Conservation (phyloP, 2,329 filamentous ascomycete species). For the Grosmannia penicillata region DNA sequence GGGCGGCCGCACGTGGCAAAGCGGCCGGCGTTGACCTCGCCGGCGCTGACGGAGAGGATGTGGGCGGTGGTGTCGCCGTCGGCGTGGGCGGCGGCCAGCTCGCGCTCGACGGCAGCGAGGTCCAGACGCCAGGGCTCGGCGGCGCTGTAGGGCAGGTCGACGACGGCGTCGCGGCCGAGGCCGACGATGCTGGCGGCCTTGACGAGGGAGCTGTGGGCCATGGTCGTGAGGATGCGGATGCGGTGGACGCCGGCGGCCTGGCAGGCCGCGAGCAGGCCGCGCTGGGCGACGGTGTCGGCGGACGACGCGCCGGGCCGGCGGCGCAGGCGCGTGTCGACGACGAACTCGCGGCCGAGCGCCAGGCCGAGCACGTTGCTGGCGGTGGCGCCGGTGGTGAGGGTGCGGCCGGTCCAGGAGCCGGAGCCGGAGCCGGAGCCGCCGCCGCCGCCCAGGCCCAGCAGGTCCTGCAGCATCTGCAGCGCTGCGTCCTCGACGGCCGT, state of each 20-base stretch:
- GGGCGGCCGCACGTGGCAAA: conserved; percentile 48
- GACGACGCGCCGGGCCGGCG: background rate
- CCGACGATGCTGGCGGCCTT: conserved; percentile 78
- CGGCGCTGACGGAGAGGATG: conserved; percentile 68
- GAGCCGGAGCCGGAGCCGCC: too few relatives aligned
- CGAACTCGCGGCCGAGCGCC: conserved; percentile 48
- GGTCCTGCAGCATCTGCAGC: conserved; percentile 50
- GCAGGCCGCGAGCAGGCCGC: conserved; percentile 56
- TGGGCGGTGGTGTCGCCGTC: conserved; percentile 42
- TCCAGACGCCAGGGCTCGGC: conserved; percentile 56
- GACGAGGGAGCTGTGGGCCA: conserved; percentile 67
- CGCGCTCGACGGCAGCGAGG: conserved; percentile 45
- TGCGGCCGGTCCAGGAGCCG: conserved; percentile 40
- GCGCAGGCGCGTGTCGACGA: conserved; percentile 28
- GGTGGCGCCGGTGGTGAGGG: conserved; percentile 49
- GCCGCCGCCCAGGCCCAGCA: conserved; percentile 41
- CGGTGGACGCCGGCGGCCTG: conserved; percentile 44
- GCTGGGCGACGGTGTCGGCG: conserved; percentile 12
- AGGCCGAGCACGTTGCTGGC: conserved; percentile 70
- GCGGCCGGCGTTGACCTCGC: conserved; percentile 80
- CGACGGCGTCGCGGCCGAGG: conserved; percentile 55
- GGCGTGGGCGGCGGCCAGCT: conserved; percentile 28
- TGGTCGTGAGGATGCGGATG: conserved; percentile 65
- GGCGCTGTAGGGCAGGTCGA: conserved; percentile 35
- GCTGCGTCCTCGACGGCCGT: conserved; percentile 66